Conservation (phyloP, 805 yeast genomes). For the Priceomyces medius region DNA sequence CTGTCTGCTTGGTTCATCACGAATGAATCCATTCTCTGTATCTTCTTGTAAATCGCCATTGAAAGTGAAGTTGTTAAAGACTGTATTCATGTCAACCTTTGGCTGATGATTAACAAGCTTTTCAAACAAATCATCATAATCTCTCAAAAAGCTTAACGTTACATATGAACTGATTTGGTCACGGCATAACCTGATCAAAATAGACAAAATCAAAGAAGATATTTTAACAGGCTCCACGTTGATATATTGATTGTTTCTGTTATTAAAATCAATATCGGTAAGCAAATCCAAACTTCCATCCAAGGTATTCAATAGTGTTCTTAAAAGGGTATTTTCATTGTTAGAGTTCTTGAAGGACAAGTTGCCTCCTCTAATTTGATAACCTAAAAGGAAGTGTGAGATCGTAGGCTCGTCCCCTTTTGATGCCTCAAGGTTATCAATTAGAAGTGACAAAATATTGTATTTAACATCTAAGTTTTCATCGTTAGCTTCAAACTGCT, state of each 20-base stretch:
- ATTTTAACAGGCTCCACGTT: slow-evolving; percentile 57
- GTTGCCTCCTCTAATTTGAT: slow-evolving; percentile 46
- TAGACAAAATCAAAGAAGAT: slow-evolving; percentile 57
- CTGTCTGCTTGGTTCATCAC: slow-evolving; percentile 39
- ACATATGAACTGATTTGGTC: slow-evolving; percentile 53
- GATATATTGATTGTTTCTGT: slow-evolving; percentile 35
- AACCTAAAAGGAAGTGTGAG: slow-evolving; percentile 79
- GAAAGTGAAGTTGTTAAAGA: slow-evolving; percentile 53
- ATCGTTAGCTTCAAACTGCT: slow-evolving; percentile 52
- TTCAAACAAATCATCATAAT: slow-evolving; percentile 48
- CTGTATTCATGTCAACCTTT: slow-evolving; percentile 50
- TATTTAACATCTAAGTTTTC: slow-evolving; percentile 51
- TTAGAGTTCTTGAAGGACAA: slow-evolving; percentile 60
- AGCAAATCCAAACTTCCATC: slow-evolving; percentile 46
- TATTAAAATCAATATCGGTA: slow-evolving; percentile 33
- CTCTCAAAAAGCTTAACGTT: slow-evolving; percentile 53
- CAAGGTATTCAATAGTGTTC: slow-evolving; percentile 51
- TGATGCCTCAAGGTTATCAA: slow-evolving; percentile 41
- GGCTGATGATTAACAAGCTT: slow-evolving; percentile 53
- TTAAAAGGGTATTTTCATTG: slow-evolving; percentile 56
- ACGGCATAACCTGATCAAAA: slow-evolving; percentile 60
- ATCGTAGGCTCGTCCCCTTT: slow-evolving; percentile 48
- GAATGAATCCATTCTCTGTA: slow-evolving; percentile 30
- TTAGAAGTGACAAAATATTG: slow-evolving; percentile 58
- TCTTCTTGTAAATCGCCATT: slow-evolving; percentile 35